Evolutionary conservation across 306 rosid genomes (phyloP).

Genomic region (Lotus japonicus): DNA sequence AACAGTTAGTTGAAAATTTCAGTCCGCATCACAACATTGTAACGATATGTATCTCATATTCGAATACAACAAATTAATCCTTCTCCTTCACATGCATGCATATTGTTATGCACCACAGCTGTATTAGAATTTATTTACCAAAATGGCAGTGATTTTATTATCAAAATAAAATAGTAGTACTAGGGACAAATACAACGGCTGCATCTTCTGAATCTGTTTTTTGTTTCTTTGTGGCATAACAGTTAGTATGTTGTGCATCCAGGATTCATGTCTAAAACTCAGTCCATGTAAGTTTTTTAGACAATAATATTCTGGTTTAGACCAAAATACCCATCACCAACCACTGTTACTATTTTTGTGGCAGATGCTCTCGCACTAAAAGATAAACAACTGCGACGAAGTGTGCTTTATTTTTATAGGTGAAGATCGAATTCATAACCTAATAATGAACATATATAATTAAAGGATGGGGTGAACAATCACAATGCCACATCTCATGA

Average conservation of each 20-base stretch:
- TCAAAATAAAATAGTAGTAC: background rate
- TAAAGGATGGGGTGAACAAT: too few relatives aligned
- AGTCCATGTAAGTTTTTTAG: background rate
- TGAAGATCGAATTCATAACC: too few relatives aligned
- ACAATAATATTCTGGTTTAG: too few relatives aligned
- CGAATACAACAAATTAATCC: background rate
- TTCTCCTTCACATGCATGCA: constrained; percentile 8
- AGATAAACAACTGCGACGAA: too few relatives aligned
- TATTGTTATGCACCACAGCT: background rate
- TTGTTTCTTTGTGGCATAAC: background rate
- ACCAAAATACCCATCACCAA: too few relatives aligned
- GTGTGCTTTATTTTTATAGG: too few relatives aligned
- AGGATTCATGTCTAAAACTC: background rate
- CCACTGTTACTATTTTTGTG: too few relatives aligned
- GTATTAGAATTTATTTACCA: background rate
- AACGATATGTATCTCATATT: background rate
- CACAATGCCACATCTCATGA: too few relatives aligned
- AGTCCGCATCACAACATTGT: background rate
- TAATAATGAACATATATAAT: too few relatives aligned
- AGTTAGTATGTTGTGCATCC: background rate
- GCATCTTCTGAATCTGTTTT: background rate
- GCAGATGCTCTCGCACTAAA: too few relatives aligned
- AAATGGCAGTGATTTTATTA: background rate
- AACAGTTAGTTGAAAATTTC: constrained; percentile 16
- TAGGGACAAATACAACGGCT: constrained; percentile 15